phyloP scores from a whole-genome alignment of 140 eudicot species.

The Cichorium intybus region DNA sequence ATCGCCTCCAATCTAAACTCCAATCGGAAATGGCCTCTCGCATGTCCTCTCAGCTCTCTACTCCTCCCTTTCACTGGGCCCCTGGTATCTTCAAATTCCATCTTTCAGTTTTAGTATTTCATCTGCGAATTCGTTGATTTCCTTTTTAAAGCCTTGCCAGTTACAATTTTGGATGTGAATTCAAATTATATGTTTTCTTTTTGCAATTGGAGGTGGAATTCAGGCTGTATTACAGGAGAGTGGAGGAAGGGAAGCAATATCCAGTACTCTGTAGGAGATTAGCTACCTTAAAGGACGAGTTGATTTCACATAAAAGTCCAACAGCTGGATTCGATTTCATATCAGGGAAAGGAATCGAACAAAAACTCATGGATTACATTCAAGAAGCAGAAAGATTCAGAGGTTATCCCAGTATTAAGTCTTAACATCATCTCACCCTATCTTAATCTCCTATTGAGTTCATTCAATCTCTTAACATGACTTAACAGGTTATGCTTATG shows the following conservation, averaged over 20 bases:
- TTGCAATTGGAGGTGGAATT: slow-evolving; percentile 35
- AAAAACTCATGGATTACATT: too few species aligned
- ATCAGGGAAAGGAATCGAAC: too few species aligned
- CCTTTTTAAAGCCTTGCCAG: too few species aligned
- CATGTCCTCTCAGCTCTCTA: slow-evolving; percentile 55
- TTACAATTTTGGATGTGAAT: not conserved
- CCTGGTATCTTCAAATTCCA: slow-evolving; percentile 48
- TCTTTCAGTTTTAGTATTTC: not conserved
- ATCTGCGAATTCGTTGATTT: not conserved
- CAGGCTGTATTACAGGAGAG: slow-evolving; percentile 86
- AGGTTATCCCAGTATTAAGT: too few species aligned
- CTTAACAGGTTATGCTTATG: slow-evolving; percentile 88
- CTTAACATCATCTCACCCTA: too few species aligned
- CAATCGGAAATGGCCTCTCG: slow-evolving; percentile 86
- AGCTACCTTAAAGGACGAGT: slow-evolving; percentile 67
- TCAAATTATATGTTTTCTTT: not conserved
- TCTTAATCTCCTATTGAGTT: too few species aligned
- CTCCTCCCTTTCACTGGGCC: slow-evolving; percentile 84
- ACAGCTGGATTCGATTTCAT: slow-evolving; percentile 83
- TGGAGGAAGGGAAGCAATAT: slow-evolving; percentile 84
- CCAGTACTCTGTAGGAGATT: slow-evolving; percentile 80
- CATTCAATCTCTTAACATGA: too few species aligned
- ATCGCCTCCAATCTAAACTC: slow-evolving; percentile 65
- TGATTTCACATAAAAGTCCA: slow-evolving; percentile 75
- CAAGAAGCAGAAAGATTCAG: too few species aligned